phyloP scores from a whole-genome alignment of 2,329 filamentous ascomycete genomes.

The Pyrenophora graminea region DNA sequence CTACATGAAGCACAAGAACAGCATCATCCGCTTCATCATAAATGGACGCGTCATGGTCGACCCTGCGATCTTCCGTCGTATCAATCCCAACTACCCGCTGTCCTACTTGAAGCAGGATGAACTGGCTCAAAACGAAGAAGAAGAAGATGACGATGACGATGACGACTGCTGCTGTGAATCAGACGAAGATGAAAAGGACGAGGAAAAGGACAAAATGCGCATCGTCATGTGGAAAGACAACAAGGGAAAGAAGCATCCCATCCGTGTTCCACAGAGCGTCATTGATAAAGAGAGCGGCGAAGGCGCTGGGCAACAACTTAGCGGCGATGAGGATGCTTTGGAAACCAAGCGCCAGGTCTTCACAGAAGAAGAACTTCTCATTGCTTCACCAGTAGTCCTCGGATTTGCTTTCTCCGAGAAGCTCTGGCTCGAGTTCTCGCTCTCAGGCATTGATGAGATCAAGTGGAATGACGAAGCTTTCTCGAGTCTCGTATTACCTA shows the following conservation, averaged over 20 bases:
- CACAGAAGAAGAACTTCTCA: constrained; percentile 80
- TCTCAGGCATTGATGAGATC: constrained; percentile 79
- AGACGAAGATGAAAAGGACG: constrained; percentile 25
- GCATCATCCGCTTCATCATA: constrained; percentile 77
- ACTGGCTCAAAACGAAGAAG: constrained; percentile 60
- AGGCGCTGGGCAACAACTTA: constrained; percentile 46
- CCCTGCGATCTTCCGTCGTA: constrained; percentile 76
- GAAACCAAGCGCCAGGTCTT: constrained; percentile 58
- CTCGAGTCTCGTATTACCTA: constrained; percentile 74
- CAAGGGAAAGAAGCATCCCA: constrained; percentile 54
- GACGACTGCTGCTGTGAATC: constrained; percentile 44
- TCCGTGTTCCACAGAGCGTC: constrained; percentile 54
- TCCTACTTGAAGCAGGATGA: constrained; percentile 75
- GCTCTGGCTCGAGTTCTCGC: constrained; percentile 84
- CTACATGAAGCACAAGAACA: constrained; percentile 79
- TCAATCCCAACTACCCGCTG: constrained; percentile 84
- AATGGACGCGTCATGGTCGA: constrained; percentile 90
- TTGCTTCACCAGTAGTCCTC: constrained; percentile 81
- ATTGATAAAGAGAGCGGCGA: constrained; percentile 52
- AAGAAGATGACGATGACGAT: constrained; percentile 53
- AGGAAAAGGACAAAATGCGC: constrained; percentile 44
- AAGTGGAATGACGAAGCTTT: constrained; percentile 84
- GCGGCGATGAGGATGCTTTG: constrained; percentile 50
- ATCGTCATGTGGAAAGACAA: constrained; percentile 54
- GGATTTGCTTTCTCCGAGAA: constrained; percentile 90